Percentiles rank a stretch among this genome's conserved stretches.
phyloP scores from a whole-genome alignment of 192 early-diverging fungal genomes.

The Entomortierella chlamydospora region DNA sequence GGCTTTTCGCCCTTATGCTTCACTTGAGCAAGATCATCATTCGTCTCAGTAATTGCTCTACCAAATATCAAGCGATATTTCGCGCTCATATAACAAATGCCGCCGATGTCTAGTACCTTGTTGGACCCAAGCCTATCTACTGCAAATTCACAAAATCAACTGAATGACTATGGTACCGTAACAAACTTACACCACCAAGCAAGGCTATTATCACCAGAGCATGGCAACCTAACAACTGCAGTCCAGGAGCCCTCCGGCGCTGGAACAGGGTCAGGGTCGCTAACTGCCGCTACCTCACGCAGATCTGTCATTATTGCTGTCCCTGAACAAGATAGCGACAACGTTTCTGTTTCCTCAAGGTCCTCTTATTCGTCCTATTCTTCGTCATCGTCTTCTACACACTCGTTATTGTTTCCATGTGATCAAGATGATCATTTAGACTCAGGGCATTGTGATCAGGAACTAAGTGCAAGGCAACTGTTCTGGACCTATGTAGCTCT shows the following conservation, averaged over 20 bases:
- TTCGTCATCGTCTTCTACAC: constrained; percentile 19
- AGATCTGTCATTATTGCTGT: constrained; percentile 23
- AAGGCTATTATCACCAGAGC: not conserved
- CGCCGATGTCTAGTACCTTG: not conserved
- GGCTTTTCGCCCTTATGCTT: no score
- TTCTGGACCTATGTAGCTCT: constrained; percentile 43
- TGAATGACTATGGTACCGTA: constrained; percentile 15
- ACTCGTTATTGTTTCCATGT: not conserved
- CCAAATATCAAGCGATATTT: not conserved
- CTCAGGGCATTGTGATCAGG: not conserved
- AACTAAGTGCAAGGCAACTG: constrained; percentile 16
- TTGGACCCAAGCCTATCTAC: not conserved
- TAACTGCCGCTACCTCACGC: constrained; percentile 1
- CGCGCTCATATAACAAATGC: not conserved
- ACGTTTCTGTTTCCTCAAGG: constrained; percentile 18
- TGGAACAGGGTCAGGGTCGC: constrained; percentile 7
- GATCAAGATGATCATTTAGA: not conserved
- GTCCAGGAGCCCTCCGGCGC: not conserved
- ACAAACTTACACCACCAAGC: not conserved
- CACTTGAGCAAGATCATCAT: not conserved
- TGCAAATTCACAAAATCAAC: not conserved
- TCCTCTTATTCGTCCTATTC: constrained; percentile 48
- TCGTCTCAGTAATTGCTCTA: not conserved
- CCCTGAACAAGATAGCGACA: constrained; percentile 16
- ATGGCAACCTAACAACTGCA: not conserved